phyloP scores from a whole-genome alignment of 2,329 filamentous ascomycete genomes.

The Diaporthe destruens region DNA sequence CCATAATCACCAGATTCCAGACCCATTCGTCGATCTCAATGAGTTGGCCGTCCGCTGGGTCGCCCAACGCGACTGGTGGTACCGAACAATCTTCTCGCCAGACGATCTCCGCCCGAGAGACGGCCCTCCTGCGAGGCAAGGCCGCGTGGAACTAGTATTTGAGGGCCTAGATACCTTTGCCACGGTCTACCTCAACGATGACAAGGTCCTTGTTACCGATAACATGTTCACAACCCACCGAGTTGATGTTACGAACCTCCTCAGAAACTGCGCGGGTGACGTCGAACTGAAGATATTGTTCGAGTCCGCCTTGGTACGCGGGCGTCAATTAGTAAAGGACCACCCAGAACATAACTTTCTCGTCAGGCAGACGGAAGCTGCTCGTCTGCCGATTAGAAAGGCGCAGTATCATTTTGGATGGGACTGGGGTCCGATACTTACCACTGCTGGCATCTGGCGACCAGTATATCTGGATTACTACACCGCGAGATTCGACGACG shows the following conservation, averaged over 20 bases:
- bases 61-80: slow-evolving; percentile 78
- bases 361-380: slow-evolving; percentile 75
- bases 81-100: slow-evolving; percentile 69
- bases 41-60: slow-evolving; percentile 82
- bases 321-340: slow-evolving; percentile 71
- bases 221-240: slow-evolving; percentile 85
- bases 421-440: slow-evolving; percentile 78
- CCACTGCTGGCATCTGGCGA: slow-evolving; percentile 80
- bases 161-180: slow-evolving; percentile 87
- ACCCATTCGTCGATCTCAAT: slow-evolving; percentile 82
- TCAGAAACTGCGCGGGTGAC: slow-evolving; percentile 59
- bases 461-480: slow-evolving; percentile 80
- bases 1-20: slow-evolving; percentile 71
- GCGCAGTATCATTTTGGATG: slow-evolving; percentile 77
- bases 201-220: slow-evolving; percentile 74
- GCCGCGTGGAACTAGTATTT: slow-evolving; percentile 73
- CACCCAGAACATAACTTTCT: slow-evolving; percentile 74
- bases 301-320: slow-evolving; percentile 72
- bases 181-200: slow-evolving; percentile 76
- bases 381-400: slow-evolving; percentile 71
- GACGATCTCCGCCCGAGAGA: background rate
- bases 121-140: slow-evolving; percentile 55
- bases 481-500: slow-evolving; percentile 72
- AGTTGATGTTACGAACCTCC: slow-evolving; percentile 72
- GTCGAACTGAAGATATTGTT: slow-evolving; percentile 75